Evolutionary conservation across 139 green algal genomes (phyloP).

Genomic region (Picochlorum sp.): DNA sequence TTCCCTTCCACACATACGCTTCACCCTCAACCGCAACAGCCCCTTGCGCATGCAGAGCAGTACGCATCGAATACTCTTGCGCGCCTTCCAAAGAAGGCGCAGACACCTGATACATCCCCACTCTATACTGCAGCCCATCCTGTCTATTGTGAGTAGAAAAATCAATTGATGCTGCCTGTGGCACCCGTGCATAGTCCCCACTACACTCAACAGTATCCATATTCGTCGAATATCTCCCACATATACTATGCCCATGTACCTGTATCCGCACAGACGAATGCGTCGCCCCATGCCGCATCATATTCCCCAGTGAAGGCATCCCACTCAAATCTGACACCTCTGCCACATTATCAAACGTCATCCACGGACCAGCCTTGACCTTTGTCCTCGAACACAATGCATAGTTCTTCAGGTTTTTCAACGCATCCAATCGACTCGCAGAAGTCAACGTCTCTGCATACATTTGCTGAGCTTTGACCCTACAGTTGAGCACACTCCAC

Average conservation of each 20-base stretch:
- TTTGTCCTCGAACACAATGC: constrained; percentile 24
- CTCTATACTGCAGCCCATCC: constrained; percentile 50
- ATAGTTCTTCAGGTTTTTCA: constrained; percentile 48
- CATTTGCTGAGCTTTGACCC: constrained; percentile 37
- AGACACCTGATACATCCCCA: constrained; percentile 42
- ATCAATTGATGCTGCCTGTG: constrained; percentile 32
- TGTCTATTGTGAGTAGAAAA: constrained; percentile 27
- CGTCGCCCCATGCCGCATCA: not conserved
- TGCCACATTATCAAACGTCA: constrained; percentile 26
- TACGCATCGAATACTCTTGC: constrained; percentile 5
- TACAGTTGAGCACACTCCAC: constrained; percentile 51
- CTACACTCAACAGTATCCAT: constrained; percentile 35
- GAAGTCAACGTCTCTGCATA: constrained; percentile 6
- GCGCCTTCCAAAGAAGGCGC: not conserved
- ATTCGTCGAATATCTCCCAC: constrained; percentile 14
- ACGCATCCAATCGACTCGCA: constrained; percentile 16
- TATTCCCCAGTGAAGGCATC: not conserved
- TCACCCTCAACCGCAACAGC: constrained; percentile 53
- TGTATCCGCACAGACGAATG: constrained; percentile 11
- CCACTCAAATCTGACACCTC: constrained; percentile 25
- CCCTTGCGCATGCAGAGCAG: constrained; percentile 40
- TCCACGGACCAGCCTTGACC: constrained; percentile 19
- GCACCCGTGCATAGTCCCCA: constrained; percentile 27
- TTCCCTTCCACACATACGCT: constrained; percentile 35
- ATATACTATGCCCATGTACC: constrained; percentile 31